Conservation (phyloP, 768 basidiomycete species). For the Astraeus odoratus region DNA sequence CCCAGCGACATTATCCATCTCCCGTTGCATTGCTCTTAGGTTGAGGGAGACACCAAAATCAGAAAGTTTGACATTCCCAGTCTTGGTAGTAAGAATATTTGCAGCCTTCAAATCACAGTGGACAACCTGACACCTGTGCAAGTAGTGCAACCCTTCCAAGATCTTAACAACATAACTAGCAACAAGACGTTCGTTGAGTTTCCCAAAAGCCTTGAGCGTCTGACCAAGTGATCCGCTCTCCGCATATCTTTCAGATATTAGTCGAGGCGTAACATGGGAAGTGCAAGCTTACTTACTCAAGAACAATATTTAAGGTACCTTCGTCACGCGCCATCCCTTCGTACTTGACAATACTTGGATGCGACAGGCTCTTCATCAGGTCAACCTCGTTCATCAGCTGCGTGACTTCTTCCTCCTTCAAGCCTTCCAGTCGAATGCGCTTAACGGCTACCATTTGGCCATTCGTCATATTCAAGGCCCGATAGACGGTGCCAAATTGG, state of each 20-base stretch:
- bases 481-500: constrained; percentile 94
- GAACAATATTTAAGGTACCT: constrained; percentile 83
- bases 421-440: constrained; percentile 82
- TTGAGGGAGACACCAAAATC: constrained; percentile 98
- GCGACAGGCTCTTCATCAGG: constrained; percentile 81
- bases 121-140: constrained; percentile 85
- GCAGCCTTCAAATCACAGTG: constrained; percentile 99
- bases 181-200: constrained; percentile 86
- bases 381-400: constrained; percentile 95
- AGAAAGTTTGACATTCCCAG: constrained; percentile 92
- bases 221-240: constrained; percentile 95
- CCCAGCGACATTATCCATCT: constrained; percentile 82
- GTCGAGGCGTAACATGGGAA: constrained; percentile 8
- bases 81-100: constrained; percentile 98
- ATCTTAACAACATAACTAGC: constrained; percentile 95
- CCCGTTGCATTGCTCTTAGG: constrained; percentile 81
- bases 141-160: constrained; percentile 89
- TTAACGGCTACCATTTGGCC: constrained; percentile 99
- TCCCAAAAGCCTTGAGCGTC: constrained; percentile 89
- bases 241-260: constrained; percentile 59
- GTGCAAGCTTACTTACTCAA: constrained; percentile 62
- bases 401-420: constrained; percentile 84
- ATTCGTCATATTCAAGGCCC: constrained; percentile 87
- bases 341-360: constrained; percentile 96
- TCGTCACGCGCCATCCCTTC: constrained; percentile 92